These are phyloP conservation scores for Fusarium tanahbumbuense DNA, from an alignment of 2,329 filamentous ascomycete species.

Conservation along the genomic window DNA sequence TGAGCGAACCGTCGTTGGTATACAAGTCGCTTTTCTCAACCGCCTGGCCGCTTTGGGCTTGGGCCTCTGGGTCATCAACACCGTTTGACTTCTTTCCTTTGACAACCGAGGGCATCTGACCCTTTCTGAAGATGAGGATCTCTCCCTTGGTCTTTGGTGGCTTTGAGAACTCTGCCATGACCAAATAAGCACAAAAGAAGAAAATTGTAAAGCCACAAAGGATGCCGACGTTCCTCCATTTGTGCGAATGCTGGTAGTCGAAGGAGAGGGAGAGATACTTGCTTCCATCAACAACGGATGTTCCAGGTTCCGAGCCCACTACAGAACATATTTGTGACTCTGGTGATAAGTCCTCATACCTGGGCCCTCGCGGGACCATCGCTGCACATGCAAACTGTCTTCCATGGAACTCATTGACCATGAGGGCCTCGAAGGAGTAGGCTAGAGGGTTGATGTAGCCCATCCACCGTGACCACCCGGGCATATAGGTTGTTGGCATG, in stretches of 20 bases:
- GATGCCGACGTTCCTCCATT: conserved; percentile 78
- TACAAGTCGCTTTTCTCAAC: conserved; percentile 32
- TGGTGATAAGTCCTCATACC: conserved; percentile 53
- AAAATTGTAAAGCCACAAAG: conserved; percentile 71
- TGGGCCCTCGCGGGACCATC: conserved; percentile 55
- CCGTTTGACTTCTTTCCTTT: conserved; percentile 57
- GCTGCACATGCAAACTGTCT: conserved; percentile 66
- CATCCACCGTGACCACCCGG: conserved; percentile 65
- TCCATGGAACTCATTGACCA: conserved; percentile 55
- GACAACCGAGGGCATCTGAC: conserved; percentile 66
- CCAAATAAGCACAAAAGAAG: conserved; percentile 72
- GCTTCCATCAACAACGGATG: conserved; percentile 67
- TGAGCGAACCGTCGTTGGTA: neutral
- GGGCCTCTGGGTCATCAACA: conserved; percentile 51
- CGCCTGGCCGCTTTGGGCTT: conserved; percentile 29
- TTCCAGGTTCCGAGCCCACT: conserved; percentile 66
- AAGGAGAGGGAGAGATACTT: conserved; percentile 68
- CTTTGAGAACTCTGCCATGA: conserved; percentile 73
- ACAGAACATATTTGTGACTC: conserved; percentile 64
- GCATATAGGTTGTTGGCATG: conserved; percentile 44
- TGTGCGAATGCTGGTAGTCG: conserved; percentile 66
- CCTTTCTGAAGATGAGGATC: conserved; percentile 72
- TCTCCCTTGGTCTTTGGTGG: conserved; percentile 72
- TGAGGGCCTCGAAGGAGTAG: conserved; percentile 57
- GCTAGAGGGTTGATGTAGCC: conserved; percentile 72